Base-by-base conservation (phyloP, 257 asterid species). In the Nicotiana paniculata region DNA sequence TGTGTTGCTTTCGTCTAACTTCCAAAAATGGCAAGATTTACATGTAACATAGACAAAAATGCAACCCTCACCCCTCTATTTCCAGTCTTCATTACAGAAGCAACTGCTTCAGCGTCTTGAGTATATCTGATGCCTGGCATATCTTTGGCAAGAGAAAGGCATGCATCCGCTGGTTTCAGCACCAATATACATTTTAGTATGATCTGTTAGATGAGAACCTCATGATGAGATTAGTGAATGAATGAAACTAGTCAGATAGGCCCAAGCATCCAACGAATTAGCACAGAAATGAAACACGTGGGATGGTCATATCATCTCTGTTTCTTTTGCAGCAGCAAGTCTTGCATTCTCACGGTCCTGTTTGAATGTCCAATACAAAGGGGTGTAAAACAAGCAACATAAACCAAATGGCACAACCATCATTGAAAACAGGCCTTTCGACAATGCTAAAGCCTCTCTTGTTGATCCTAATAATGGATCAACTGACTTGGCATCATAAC, bases 361-460 rank as follows among this genome's bases (percentile, higher is more conserved):
- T 90, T 88, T 89, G 86, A 91, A 96, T 18, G 90, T 91, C 98
- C 98, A 93, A 79, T 94, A 93, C 87, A 96, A 85, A 28, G 98
- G 99, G 28, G 90, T 96, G 81, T 96, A 96, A 85, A 94, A 96
- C 92, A 96, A 87, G 85, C 94, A 57, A 83, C 97, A 96, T 90
- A 96, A 84, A 35, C 97, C 97, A 54, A 92, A 92, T 2, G 99
- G 98, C n/a, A 93, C 91, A 8, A 89, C 95, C 99, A 96, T 96
- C 99, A 96, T 90, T 21, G 96, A 77, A 26, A 96, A 86, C 39
- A 96, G 95, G 77, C 99, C 99, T 77, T 87, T 92, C 11, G 98
- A 96, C 90, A 96, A 79, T 0, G 99, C 99, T 4, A 87, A 48
- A 0, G 99, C 99, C 91, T 86, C 98, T 66, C 87, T 85, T 6